Conservation (phyloP, 768 basidiomycete genomes). For the Mycena capillaripes region DNA sequence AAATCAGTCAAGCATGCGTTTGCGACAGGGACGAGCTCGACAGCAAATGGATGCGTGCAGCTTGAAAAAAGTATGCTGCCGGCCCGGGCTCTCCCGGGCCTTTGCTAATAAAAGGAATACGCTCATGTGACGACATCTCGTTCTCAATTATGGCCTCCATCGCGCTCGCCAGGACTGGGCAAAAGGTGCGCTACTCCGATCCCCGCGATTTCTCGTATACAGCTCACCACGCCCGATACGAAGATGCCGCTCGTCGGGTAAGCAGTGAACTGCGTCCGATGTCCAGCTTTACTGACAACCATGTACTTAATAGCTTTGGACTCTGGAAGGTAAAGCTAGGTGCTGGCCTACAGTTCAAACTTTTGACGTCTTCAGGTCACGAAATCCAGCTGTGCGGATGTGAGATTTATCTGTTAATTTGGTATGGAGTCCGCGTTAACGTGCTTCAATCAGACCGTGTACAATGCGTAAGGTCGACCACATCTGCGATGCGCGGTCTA, state of each 20-base stretch:
- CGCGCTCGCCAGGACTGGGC: conserved; percentile 70
- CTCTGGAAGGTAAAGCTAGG: conserved; percentile 72
- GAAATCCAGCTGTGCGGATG: conserved; percentile 72
- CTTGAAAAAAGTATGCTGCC: neutral
- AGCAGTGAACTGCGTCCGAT: conserved; percentile 41
- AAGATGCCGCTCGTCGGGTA: conserved; percentile 84
- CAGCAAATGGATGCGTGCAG: too few relatives aligned
- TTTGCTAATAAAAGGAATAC: too few relatives aligned
- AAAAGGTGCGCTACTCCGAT: conserved; percentile 57
- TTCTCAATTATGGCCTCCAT: conserved; percentile 63
- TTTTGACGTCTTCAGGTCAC: conserved; percentile 58
- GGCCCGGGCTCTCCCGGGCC: too few relatives aligned
- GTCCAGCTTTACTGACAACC: neutral
- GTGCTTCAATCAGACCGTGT: conserved; percentile 70
- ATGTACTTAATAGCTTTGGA: conserved; percentile 62
- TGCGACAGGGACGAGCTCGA: neutral
- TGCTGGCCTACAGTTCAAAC: conserved; percentile 51
- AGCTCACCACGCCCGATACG: conserved; percentile 6
- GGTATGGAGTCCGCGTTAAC: neutral
- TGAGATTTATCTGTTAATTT: conserved; percentile 44
- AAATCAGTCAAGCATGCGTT: neutral
- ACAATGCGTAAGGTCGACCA: conserved; percentile 64
- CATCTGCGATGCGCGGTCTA: neutral
- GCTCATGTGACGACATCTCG: too few relatives aligned
- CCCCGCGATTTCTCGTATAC: neutral